phyloP scores from a whole-genome alignment of 2,329 filamentous ascomycete genomes.

The Diaporthe sp. region DNA sequence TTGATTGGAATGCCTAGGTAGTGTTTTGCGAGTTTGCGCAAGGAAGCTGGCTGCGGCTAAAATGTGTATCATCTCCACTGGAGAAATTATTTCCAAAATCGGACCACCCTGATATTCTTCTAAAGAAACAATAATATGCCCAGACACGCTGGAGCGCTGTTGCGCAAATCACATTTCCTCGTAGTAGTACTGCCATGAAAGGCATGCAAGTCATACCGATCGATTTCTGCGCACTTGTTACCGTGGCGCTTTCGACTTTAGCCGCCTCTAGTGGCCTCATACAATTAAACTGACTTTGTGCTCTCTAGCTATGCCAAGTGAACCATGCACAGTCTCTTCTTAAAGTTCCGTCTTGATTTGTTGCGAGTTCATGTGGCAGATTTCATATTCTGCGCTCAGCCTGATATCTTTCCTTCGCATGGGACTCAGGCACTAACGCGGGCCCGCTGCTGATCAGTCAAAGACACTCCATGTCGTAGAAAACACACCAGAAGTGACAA shows the following conservation, averaged over 20 bases:
- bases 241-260: neutral
- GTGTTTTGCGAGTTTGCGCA: conserved; percentile 11
- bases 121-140: too few relatives aligned
- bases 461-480: neutral
- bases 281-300: too few relatives aligned
- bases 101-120: neutral
- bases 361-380: neutral
- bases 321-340: too few relatives aligned
- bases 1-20: neutral
- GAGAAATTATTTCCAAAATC: neutral
- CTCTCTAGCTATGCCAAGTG: neutral
- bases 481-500: too few relatives aligned
- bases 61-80: neutral
- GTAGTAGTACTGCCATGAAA: neutral
- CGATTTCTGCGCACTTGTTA: neutral
- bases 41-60: neutral
- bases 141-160: too few relatives aligned
- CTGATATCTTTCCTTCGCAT: neutral
- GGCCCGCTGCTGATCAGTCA: neutral
- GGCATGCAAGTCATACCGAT: too few relatives aligned
- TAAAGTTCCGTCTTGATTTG: neutral
- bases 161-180: neutral
- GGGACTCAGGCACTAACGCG: too few relatives aligned
- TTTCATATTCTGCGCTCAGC: neutral
- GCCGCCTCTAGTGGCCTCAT: neutral